phyloP scores from a whole-genome alignment of 2,329 filamentous ascomycete genomes.

The Podosphaera fusca region DNA sequence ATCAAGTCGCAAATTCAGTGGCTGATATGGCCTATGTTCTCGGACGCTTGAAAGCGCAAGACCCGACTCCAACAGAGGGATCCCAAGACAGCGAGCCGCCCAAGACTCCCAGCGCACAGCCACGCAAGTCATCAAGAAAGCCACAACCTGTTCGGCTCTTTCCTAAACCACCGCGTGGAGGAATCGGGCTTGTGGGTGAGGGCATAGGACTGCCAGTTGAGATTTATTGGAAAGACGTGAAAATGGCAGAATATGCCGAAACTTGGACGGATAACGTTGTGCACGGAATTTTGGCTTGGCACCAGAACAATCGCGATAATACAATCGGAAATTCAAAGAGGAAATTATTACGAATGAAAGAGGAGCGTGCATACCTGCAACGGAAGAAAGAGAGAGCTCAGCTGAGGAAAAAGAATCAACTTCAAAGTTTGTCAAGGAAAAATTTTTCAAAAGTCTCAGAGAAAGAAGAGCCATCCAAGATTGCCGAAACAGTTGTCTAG shows the following conservation, averaged over 20 bases:
- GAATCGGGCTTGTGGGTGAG: constrained; percentile 7
- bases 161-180: background rate
- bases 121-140: background rate
- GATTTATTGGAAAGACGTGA: constrained; percentile 17
- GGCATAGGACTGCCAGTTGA: constrained; percentile 7
- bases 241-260: constrained; percentile 18
- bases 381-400: too few relatives aligned
- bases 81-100: background rate
- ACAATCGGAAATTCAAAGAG: background rate
- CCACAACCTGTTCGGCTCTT: background rate
- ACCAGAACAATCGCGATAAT: background rate
- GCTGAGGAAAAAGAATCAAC: too few relatives aligned
- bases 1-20: constrained; percentile 36
- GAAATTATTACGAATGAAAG: background rate
- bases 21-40: constrained; percentile 34
- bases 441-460: too few relatives aligned
- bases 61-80: constrained; percentile 1
- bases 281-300: constrained; percentile 12
- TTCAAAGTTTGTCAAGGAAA: too few relatives aligned
- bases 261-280: constrained; percentile 17
- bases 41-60: constrained; percentile 2
- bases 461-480: too few relatives aligned
- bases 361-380: too few relatives aligned
- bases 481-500: too few relatives aligned
- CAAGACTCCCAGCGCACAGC: too few relatives aligned